Percentiles rank a stretch among this genome's conserved stretches.
These are phyloP conservation scores for Beverwykella pulmonaria DNA, from an alignment of 495 filamentous ascomycete species.

Conservation along the genomic window DNA sequence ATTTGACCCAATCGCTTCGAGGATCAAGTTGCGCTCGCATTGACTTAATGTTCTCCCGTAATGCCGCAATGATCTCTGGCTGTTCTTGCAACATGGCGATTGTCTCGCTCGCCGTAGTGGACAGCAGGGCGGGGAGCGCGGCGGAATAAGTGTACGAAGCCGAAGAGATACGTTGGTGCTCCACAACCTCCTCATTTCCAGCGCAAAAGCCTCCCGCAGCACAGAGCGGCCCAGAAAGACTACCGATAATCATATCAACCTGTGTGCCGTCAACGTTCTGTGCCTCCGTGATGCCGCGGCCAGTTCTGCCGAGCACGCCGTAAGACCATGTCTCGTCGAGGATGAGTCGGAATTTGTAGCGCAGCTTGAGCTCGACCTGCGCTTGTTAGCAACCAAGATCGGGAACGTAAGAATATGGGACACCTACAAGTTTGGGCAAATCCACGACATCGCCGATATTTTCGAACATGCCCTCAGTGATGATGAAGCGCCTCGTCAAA, in stretches of 20 bases:
- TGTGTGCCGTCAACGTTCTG: constrained; percentile 90
- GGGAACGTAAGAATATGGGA: neutral
- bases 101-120: constrained; percentile 90
- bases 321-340: constrained; percentile 98
- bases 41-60: constrained; percentile 78
- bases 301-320: constrained; percentile 86
- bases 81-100: constrained; percentile 80
- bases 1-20: constrained; percentile 87
- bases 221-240: constrained; percentile 84
- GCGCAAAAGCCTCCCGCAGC: constrained; percentile 96
- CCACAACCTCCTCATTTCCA: constrained; percentile 82
- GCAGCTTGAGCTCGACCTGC: constrained; percentile 84
- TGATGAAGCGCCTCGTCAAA: constrained; percentile 89
- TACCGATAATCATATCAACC: constrained; percentile 95
- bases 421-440: constrained; percentile 78
- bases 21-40: constrained; percentile 89
- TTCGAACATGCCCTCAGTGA: constrained; percentile 95
- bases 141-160: constrained; percentile 93
- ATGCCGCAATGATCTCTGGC: constrained; percentile 71
- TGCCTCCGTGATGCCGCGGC: constrained; percentile 88
- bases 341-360: constrained; percentile 96
- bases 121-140: constrained; percentile 87
- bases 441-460: constrained; percentile 83
- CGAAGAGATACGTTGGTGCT: constrained; percentile 91
- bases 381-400: constrained; percentile 24